These are phyloP conservation scores for Candida quercuum DNA, from an alignment of 805 yeast genomes.

Conservation along the genomic window DNA sequence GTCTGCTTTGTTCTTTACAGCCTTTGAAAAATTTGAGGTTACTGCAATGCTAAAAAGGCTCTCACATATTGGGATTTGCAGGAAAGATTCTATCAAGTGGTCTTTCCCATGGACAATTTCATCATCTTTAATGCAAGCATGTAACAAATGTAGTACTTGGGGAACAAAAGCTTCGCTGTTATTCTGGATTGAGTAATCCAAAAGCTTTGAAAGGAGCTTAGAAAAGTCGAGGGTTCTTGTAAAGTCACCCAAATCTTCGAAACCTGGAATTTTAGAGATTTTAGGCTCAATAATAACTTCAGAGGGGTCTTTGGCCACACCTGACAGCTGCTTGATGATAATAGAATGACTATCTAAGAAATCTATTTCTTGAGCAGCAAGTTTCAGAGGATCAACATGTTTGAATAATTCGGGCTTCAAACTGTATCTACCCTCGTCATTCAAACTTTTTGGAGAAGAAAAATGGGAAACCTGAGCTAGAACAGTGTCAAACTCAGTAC, in stretches of 20 bases:
- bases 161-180: constrained; percentile 51
- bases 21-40: constrained; percentile 41
- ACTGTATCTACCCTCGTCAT: constrained; percentile 62
- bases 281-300: constrained; percentile 48
- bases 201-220: constrained; percentile 50
- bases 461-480: constrained; percentile 49
- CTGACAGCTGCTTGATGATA: constrained; percentile 39
- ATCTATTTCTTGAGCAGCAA: constrained; percentile 39
- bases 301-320: constrained; percentile 8
- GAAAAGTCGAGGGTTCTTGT: constrained; percentile 49
- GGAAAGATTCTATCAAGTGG: constrained; percentile 38
- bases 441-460: constrained; percentile 59
- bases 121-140: constrained; percentile 55
- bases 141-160: constrained; percentile 60
- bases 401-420: constrained; percentile 39
- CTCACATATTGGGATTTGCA: constrained; percentile 53
- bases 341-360: constrained; percentile 47
- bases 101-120: constrained; percentile 35
- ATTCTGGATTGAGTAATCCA: constrained; percentile 45
- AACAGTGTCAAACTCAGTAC: constrained; percentile 47
- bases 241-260: constrained; percentile 42
- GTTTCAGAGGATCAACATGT: constrained; percentile 53
- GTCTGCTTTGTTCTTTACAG: constrained; percentile 50
- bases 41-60: constrained; percentile 47
- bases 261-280: constrained; percentile 25